These are phyloP conservation scores for Cicer yamashitae DNA, from an alignment of 306 rosid genomes.

Conservation along the genomic window DNA sequence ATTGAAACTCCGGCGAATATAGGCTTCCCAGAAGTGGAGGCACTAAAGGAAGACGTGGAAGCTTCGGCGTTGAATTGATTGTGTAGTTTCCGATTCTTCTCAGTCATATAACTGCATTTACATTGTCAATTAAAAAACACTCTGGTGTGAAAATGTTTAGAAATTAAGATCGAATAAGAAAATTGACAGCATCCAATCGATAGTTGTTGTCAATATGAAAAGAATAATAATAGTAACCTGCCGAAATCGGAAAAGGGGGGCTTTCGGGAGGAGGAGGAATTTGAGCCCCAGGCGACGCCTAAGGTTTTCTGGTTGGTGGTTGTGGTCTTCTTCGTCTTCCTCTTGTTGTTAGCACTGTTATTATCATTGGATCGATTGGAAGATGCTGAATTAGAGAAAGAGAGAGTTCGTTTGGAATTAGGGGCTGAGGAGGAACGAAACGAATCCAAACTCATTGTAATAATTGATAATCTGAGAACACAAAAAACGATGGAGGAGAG, in stretches of 20 bases:
- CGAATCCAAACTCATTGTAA: slow-evolving; percentile 61
- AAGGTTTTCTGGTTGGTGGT: slow-evolving; percentile 74
- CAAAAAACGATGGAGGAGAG: not conserved
- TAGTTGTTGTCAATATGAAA: not conserved
- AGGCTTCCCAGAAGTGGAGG: slow-evolving; percentile 51
- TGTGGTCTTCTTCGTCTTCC: slow-evolving; percentile 46
- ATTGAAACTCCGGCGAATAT: slow-evolving; percentile 79
- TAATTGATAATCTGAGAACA: not conserved
- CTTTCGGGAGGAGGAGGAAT: slow-evolving; percentile 61
- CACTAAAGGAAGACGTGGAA: slow-evolving; percentile 52
- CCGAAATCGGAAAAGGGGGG: slow-evolving; percentile 74
- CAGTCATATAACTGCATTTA: slow-evolving; percentile 73
- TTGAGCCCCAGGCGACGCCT: slow-evolving; percentile 84
- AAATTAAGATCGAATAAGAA: not conserved
- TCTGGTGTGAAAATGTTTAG: not conserved
- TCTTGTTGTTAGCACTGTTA: slow-evolving; percentile 1
- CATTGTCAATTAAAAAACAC: not conserved
- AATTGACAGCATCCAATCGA: slow-evolving; percentile 1
- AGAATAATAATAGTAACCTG: slow-evolving; percentile 50
- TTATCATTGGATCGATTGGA: slow-evolving; percentile 48
- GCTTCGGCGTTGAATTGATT: slow-evolving; percentile 75
- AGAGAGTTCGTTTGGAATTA: slow-evolving; percentile 60
- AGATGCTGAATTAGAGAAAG: slow-evolving; percentile 51
- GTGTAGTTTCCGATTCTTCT: slow-evolving; percentile 77
- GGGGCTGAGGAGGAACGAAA: slow-evolving; percentile 62